Percentiles rank a stretch among this genome's conserved stretches.
These are phyloP conservation scores for Rhizopogon rudus DNA, from an alignment of 768 basidiomycete genomes.

Conservation along the genomic window DNA sequence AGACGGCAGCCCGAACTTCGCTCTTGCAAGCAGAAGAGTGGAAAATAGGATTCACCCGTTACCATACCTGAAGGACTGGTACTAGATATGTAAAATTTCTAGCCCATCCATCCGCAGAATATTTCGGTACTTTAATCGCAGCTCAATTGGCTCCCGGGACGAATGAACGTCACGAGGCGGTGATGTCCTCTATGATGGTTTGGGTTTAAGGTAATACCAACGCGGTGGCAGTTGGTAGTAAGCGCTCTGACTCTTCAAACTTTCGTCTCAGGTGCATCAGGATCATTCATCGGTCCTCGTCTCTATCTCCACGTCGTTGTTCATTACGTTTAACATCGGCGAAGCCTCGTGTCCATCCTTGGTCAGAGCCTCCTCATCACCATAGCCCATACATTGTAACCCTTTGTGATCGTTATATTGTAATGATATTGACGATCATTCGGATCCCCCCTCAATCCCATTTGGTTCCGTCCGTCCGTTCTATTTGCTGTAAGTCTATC, in stretches of 20 bases:
- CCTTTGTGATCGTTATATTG: neutral
- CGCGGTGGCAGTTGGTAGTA: neutral
- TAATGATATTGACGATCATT: neutral
- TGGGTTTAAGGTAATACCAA: neutral
- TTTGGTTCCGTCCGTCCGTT: neutral
- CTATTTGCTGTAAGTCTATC: neutral
- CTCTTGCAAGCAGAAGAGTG: neutral
- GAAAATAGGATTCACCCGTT: no score
- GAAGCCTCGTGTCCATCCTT: neutral
- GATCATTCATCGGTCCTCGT: neutral
- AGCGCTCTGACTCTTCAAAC: neutral
- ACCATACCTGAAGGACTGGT: neutral
- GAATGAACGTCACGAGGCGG: neutral
- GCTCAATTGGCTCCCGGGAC: neutral
- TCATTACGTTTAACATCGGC: neutral
- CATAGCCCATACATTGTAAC: neutral
- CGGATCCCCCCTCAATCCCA: neutral
- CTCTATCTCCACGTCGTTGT: neutral
- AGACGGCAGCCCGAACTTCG: no score
- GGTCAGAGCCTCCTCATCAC: neutral
- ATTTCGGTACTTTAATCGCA: no score
- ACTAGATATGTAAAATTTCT: neutral
- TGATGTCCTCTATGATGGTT: no score
- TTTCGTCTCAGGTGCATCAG: neutral
- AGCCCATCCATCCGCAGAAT: neutral